These are phyloP conservation scores for Paecilomyces sp. DNA, from an alignment of 2,329 filamentous ascomycete species.

Conservation along the genomic window DNA sequence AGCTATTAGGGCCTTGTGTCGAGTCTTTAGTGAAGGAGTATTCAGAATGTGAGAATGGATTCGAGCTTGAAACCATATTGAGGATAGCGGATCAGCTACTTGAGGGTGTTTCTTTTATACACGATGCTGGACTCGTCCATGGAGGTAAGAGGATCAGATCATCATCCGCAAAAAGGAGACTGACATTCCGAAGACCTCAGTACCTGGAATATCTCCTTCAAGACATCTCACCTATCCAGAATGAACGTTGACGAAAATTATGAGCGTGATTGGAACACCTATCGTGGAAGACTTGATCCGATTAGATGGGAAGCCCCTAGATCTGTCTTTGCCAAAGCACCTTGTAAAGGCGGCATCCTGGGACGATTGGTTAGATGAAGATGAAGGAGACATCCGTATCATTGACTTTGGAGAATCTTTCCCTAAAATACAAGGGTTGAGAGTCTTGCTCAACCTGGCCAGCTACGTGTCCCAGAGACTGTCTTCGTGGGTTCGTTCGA, in stretches of 20 bases:
- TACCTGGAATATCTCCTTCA: slow-evolving; percentile 20
- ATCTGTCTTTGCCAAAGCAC: slow-evolving; percentile 13
- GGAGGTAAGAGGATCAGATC: slow-evolving; percentile 16
- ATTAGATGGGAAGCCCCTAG: slow-evolving; percentile 14
- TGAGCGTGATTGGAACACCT: slow-evolving; percentile 11
- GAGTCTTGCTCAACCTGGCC: slow-evolving; percentile 15
- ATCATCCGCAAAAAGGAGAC: slow-evolving; percentile 1
- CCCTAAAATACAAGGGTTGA: slow-evolving; percentile 12
- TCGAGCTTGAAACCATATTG: slow-evolving; percentile 15
- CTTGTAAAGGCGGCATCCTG: slow-evolving; percentile 18
- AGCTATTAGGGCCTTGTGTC: slow-evolving; percentile 23
- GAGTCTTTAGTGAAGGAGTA: slow-evolving; percentile 17
- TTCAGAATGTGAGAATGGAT: slow-evolving; percentile 8
- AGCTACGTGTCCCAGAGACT: slow-evolving; percentile 21
- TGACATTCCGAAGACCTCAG: slow-evolving; percentile 17
- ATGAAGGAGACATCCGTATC: slow-evolving; percentile 17
- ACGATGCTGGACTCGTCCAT: slow-evolving; percentile 20
- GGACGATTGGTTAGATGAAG: slow-evolving; percentile 17
- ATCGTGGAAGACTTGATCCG: slow-evolving; percentile 12
- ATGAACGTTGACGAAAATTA: slow-evolving; percentile 11
- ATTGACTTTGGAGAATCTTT: slow-evolving; percentile 19
- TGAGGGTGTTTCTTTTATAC: slow-evolving; percentile 19
- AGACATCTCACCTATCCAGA: slow-evolving; percentile 7
- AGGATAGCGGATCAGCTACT: slow-evolving; percentile 21
- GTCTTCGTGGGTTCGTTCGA: slow-evolving; percentile 23